Evolutionary conservation across 192 early-diverging fungal species (phyloP), one percentile per base, ranked within the genome.

Genomic region (Kickxella alabastrina): DNA sequence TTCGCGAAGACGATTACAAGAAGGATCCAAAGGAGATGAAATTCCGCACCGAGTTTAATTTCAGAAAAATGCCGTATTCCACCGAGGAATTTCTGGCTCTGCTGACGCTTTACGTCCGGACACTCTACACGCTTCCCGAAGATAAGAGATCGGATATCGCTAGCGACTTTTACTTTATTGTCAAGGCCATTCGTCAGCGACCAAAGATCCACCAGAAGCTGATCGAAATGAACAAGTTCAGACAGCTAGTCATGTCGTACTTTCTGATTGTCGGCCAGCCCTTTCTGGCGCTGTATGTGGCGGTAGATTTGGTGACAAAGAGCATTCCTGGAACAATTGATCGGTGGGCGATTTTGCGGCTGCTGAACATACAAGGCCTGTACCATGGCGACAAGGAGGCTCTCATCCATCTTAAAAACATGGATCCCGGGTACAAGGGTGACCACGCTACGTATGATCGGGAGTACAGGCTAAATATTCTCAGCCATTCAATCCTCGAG

Each of bases 101-200:
- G 10, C 19, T 74, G 13, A 23, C 40, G 8, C 54, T 68, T 17
- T 75, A 75, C 13, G 40, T 65, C 9, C 32, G 26, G 5, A 34
- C 43, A n/a, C 40, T 75, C 24, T 55, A 50, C 25, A 36, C 29
- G 25, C n/a, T 64, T 19, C 41, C 48, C 5, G 18, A 12, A 4
- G 2, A 7, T 13, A 9, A 18, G 10, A 14, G 54, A 28, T 1
- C 25, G 31, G 21, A 15, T 8, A 36, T 36, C 19, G 1, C n/a
- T 8, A 8, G 46, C 21, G 57, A 75, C 62, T 75, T 75, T 57
- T 75, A 43, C 47, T 23, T 54, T 13, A 60, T 75, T 9, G 54
- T 68, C 14, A 75, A 75, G 54, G 65, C 73, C n/a, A 57, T 75
- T 18, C 57, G 73, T 8, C 56, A 60, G 46, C 57, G 62, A 1